Evolutionary conservation across 495 filamentous ascomycete genomes (phyloP), one percentile per base, ranked within the genome.

Genomic region (Penicillium subrubescens): DNA sequence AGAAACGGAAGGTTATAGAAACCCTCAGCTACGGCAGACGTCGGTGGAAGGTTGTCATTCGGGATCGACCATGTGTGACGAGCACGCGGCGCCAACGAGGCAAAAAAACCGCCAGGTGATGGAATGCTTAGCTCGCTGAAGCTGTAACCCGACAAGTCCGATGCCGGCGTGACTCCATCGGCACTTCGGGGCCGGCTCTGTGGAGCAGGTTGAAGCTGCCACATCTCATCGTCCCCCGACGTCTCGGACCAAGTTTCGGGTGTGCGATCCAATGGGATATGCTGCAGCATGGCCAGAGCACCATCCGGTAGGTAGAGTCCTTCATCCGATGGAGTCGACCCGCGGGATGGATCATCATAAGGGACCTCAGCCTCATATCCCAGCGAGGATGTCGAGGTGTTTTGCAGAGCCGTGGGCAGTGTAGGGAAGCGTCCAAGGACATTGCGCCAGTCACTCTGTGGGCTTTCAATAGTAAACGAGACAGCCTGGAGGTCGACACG

Each of bases 61-160:
- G 83, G 82, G 41, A 81, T 69, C 3, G 81, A 81, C 93, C 93
- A 97, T 5, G 93, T 95, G 69, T 90, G 87, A 57, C 92, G 84
- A 34, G 88, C 86, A 54, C 87, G 83, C 2, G 86, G 81, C 17
- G 85, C 89, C 19, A 97, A 83, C 0, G 90, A 92, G 21, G 92
- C 89, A 74, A 97, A 97, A 81, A 97, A 97, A 0, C 91, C 92
- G 29, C 92, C 91, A 0, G 93, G 93, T 2, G 93, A 96, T 3
- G 93, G 93, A 54, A 97, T 92, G 57, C 92, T 88, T 60, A 97
- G 79, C 74, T 83, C 81, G 63, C 87, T 89, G 60, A 94, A 82
- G 59, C 85, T 86, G 69, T 84, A 83, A 2, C 73, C 73, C 8
- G 83, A 86, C 37, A 79, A 59, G 10, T 76, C 81, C 0, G 83